A percentile compares a stretch with the other conserved stretches of the same genome.
phyloP scores from a whole-genome alignment of 345 rosid species.

The Camelina hispida region DNA sequence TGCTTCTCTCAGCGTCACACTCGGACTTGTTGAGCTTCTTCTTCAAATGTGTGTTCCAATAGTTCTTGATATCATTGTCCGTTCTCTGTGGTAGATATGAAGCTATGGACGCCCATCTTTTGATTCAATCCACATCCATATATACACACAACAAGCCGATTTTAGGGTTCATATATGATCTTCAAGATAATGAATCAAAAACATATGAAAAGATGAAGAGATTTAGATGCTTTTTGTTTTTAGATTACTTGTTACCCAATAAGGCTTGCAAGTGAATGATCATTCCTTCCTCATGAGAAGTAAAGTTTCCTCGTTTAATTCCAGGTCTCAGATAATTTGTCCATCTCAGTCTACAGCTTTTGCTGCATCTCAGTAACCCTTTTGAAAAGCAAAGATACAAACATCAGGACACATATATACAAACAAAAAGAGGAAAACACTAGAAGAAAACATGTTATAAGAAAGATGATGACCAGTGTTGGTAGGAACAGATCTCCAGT shows the following conservation, averaged over 20 bases:
- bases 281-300: constrained; percentile 98
- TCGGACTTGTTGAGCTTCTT: constrained; percentile 79
- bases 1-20: constrained; percentile 44
- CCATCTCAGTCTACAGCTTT: constrained; percentile 99
- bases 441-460: neutral
- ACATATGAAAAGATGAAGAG: constrained; percentile 18
- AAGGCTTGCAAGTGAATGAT: constrained; percentile 97
- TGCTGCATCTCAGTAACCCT: constrained; percentile 95
- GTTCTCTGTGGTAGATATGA: constrained; percentile 96
- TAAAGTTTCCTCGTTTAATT: constrained; percentile 94
- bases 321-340: constrained; percentile 99
- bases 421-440: neutral
- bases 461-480: constrained; percentile 63
- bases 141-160: neutral
- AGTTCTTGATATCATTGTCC: constrained; percentile 96
- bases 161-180: constrained; percentile 34
- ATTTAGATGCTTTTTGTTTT: constrained; percentile 34
- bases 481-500: constrained; percentile 96
- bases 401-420: constrained; percentile 4
- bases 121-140: neutral
- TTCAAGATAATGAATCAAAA: constrained; percentile 2
- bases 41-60: constrained; percentile 99
- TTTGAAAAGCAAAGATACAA: constrained; percentile 29
- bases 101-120: constrained; percentile 99
- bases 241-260: constrained; percentile 98